Conservation (phyloP, 2,329 filamentous ascomycete genomes). For the Aspergillus unguis region DNA sequence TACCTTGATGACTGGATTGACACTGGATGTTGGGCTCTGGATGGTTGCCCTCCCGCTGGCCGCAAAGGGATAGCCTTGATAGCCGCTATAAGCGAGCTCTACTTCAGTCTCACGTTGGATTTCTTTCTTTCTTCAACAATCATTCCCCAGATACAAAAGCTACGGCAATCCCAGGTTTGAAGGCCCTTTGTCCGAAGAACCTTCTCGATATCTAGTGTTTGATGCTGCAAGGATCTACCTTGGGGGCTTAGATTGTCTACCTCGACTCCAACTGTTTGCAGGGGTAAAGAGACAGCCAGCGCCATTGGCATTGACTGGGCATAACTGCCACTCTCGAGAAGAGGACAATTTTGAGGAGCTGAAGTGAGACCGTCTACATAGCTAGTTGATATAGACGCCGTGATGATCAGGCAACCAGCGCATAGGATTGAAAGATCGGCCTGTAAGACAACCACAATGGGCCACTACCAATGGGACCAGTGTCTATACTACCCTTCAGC, state of each 20-base stretch:
- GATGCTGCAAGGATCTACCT: background rate
- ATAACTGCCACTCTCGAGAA: background rate
- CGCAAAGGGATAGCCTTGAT: constrained; percentile 40
- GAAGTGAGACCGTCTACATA: background rate
- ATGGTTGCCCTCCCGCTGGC: constrained; percentile 37
- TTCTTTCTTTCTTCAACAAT: background rate
- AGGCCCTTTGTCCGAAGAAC: background rate
- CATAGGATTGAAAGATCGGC: background rate
- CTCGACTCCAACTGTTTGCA: background rate
- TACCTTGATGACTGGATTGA: constrained; percentile 29
- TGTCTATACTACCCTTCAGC: constrained; percentile 2
- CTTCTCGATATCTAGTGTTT: background rate
- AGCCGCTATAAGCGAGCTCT: constrained; percentile 39
- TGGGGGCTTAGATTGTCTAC: background rate
- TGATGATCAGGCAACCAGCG: constrained; percentile 1
- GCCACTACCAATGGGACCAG: background rate
- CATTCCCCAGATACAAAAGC: background rate
- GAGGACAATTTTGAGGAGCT: background rate
- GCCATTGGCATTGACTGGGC: background rate
- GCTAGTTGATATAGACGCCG: background rate
- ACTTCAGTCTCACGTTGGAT: background rate
- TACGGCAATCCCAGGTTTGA: too few relatives aligned
- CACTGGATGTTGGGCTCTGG: constrained; percentile 36
- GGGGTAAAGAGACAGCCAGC: background rate
- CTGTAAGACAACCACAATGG: background rate